phyloP scores from a whole-genome alignment of 2,329 filamentous ascomycete species.

The Alternaria conjuncta region DNA sequence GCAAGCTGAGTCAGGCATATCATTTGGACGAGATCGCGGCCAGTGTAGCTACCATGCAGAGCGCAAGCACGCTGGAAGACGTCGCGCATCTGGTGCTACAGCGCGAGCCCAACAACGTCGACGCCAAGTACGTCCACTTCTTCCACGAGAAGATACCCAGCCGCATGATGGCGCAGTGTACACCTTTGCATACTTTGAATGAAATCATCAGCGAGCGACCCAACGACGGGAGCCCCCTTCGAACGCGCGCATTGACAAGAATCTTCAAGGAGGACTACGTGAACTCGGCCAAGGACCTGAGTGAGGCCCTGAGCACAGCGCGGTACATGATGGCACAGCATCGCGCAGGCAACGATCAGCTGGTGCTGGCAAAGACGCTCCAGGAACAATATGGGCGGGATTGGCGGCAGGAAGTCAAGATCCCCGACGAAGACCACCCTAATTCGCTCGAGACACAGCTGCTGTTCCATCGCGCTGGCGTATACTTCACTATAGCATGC shows the following conservation, averaged over 20 bases:
- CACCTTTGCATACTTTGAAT: conserved; percentile 69
- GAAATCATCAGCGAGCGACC: conserved; percentile 71
- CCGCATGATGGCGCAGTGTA: conserved; percentile 73
- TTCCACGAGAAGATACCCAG: conserved; percentile 90
- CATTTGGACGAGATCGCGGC: conserved; percentile 82
- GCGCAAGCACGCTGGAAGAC: conserved; percentile 76
- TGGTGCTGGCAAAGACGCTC: conserved; percentile 59
- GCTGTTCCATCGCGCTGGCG: conserved; percentile 75
- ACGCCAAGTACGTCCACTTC: conserved; percentile 89
- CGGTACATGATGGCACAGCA: conserved; percentile 63
- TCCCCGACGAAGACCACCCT: conserved; percentile 71
- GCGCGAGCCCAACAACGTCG: conserved; percentile 69
- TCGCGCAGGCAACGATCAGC: conserved; percentile 56
- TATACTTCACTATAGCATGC: conserved; percentile 75
- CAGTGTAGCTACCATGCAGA: conserved; percentile 84
- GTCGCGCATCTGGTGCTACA: conserved; percentile 76
- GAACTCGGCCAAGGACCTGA: conserved; percentile 74
- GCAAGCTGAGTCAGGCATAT: conserved; percentile 79
- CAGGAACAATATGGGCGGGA: conserved; percentile 49
- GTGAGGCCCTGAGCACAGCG: conserved; percentile 65
- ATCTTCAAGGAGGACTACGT: conserved; percentile 77
- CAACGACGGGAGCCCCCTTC: conserved; percentile 68
- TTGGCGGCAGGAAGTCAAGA: conserved; percentile 59
- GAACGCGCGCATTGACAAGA: conserved; percentile 76
- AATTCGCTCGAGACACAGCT: conserved; percentile 77